These are phyloP conservation scores for Mortierella sp. DNA, from an alignment of 371 early-diverging fungal genomes.

Conservation along the genomic window DNA sequence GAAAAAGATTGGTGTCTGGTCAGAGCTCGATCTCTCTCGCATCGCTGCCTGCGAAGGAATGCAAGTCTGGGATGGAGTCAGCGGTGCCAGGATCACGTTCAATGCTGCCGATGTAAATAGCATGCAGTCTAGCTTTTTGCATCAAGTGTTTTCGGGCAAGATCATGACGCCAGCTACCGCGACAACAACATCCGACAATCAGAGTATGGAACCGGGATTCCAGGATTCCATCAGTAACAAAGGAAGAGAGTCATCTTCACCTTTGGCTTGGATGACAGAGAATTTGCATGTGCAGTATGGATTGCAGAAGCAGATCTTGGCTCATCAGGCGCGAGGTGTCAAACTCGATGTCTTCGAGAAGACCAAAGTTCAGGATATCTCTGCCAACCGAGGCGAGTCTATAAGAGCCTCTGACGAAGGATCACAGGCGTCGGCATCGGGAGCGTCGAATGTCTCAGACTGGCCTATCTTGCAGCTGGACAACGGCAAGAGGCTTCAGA, in stretches of 20 bases:
- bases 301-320: constrained; percentile 62
- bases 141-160: constrained; percentile 38
- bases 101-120: constrained; percentile 56
- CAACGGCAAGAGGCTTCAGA: constrained; percentile 63
- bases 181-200: constrained; percentile 68
- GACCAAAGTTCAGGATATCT: constrained; percentile 66
- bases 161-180: constrained; percentile 55
- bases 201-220: no score
- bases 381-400: constrained; percentile 14
- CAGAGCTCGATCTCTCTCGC: constrained; percentile 63
- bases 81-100: constrained; percentile 72
- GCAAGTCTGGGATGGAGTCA: constrained; percentile 85
- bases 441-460: constrained; percentile 58
- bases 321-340: constrained; percentile 59
- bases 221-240: constrained; percentile 57
- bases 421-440: background rate
- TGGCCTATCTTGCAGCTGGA: constrained; percentile 75
- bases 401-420: background rate
- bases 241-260: constrained; percentile 54
- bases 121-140: constrained; percentile 40
- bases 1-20: constrained; percentile 74
- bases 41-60: constrained; percentile 69
- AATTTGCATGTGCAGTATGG: constrained; percentile 66
- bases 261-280: constrained; percentile 59
- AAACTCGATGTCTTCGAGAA: constrained; percentile 65